phyloP scores from a whole-genome alignment of 108 stramenopile species.

The Nitzschia palea region DNA sequence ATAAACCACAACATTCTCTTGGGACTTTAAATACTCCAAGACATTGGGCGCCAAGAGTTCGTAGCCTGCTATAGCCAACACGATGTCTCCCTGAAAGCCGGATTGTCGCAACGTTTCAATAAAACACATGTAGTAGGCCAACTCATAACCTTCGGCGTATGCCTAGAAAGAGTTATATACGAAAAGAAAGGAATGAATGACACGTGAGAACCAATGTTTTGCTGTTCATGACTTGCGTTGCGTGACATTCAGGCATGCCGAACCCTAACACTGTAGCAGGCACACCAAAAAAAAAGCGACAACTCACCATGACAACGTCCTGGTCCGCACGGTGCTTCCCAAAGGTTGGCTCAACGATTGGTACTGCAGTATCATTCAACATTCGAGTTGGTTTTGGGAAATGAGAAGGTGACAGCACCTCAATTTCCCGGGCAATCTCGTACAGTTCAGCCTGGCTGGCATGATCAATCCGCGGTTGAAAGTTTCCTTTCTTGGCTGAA shows the following conservation, averaged over 20 bases:
- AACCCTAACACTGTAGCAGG: no score
- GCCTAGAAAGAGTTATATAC: conserved; percentile 16
- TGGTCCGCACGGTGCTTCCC: conserved; percentile 53
- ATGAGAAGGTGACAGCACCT: conserved; percentile 31
- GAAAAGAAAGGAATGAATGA: neutral
- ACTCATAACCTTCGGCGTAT: conserved; percentile 72
- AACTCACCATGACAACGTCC: conserved; percentile 56
- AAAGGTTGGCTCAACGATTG: conserved; percentile 41
- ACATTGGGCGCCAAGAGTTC: conserved; percentile 48
- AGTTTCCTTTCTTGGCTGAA: conserved; percentile 5
- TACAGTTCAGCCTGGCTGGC: conserved; percentile 19
- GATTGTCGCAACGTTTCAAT: conserved; percentile 63
- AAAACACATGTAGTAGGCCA: conserved; percentile 68
- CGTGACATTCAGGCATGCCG: no score
- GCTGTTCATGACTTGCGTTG: neutral
- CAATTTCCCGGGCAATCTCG: conserved; percentile 31
- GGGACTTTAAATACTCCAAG: conserved; percentile 62
- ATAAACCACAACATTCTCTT: conserved; percentile 65
- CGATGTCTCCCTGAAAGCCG: conserved; percentile 74
- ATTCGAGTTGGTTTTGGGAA: conserved; percentile 41
- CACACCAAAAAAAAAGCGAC: no score
- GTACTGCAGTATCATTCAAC: conserved; percentile 16
- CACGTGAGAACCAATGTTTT: neutral
- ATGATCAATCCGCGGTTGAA: conserved; percentile 4
- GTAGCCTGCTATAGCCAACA: conserved; percentile 55